A percentile compares a stretch with the other conserved stretches of the same genome.
These are phyloP conservation scores for Novymonas esmeraldas DNA, from an alignment of 208 protist genomes.

Conservation along the genomic window DNA sequence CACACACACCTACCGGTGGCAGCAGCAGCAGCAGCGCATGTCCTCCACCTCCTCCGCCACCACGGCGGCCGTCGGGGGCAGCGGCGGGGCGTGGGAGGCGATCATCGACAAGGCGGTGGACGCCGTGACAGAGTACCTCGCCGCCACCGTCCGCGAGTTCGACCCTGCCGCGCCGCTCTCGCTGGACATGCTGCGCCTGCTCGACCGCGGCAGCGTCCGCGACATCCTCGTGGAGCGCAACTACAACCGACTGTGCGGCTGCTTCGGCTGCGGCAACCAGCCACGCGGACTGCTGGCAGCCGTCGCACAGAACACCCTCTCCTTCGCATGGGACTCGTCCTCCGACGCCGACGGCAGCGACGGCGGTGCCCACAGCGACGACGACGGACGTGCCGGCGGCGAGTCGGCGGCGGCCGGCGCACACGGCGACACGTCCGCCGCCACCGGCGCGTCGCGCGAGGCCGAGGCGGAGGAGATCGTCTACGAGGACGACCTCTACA, in stretches of 20 bases:
- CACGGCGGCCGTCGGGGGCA: not conserved
- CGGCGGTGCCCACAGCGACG: not conserved
- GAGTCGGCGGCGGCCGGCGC: not conserved
- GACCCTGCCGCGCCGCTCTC: conserved; percentile 36
- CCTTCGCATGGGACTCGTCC: conserved; percentile 23
- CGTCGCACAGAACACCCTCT: not conserved
- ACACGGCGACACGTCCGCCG: no score
- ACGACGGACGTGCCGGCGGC: not conserved
- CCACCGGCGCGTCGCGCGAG: conserved; percentile 3
- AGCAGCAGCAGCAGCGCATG: not conserved
- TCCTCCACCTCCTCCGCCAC: not conserved
- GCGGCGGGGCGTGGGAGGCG: conserved; percentile 56
- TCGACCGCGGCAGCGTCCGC: conserved; percentile 55
- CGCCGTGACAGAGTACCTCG: conserved; percentile 62
- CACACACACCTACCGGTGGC: not conserved
- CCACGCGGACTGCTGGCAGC: conserved; percentile 35
- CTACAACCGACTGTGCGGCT: conserved; percentile 56
- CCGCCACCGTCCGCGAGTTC: conserved; percentile 44
- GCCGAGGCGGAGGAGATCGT: conserved; percentile 47
- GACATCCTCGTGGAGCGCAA: conserved; percentile 80
- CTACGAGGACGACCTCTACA: conserved; percentile 71
- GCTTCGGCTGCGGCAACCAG: conserved; percentile 55
- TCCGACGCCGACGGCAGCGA: not conserved
- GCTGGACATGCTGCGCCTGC: conserved; percentile 55
- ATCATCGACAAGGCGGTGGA: conserved; percentile 66